A percentile compares a stretch with the other conserved stretches of the same genome.
These are phyloP conservation scores for Irpex sp. DNA, from an alignment of 1,284 basidiomycete genomes.

Conservation along the genomic window DNA sequence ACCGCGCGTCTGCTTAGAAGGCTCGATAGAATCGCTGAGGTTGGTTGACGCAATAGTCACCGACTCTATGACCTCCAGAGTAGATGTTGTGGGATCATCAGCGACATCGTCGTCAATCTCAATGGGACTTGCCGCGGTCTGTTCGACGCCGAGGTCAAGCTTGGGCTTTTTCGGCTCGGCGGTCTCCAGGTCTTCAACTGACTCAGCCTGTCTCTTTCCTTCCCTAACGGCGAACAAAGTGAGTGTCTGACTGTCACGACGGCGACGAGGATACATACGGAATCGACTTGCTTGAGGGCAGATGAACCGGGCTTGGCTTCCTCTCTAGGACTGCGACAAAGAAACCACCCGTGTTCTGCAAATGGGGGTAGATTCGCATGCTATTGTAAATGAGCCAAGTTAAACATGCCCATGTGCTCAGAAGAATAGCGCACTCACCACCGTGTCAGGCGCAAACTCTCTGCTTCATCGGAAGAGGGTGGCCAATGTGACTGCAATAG, in stretches of 20 bases:
- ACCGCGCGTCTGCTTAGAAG: slow-evolving; percentile 21
- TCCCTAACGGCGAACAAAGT: slow-evolving; percentile 24
- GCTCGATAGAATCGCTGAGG: slow-evolving; percentile 7
- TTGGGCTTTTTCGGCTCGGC: slow-evolving; percentile 48
- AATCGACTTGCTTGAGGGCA: slow-evolving; percentile 1
- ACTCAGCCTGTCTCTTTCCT: slow-evolving; percentile 47
- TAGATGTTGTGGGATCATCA: slow-evolving; percentile 15
- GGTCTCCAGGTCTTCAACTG: slow-evolving; percentile 32
- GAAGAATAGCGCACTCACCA: slow-evolving; percentile 48
- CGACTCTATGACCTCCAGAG: slow-evolving; percentile 9
- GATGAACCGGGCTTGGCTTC: slow-evolving; percentile 13
- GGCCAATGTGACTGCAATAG: slow-evolving; percentile 80
- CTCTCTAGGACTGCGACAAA: slow-evolving; percentile 89
- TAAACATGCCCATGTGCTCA: background rate
- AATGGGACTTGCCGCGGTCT: slow-evolving; percentile 10
- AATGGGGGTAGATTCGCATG: slow-evolving; percentile 88
- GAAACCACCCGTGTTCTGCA: slow-evolving; percentile 97
- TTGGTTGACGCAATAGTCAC: slow-evolving; percentile 1
- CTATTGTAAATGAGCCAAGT: slow-evolving; percentile 34
- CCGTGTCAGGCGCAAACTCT: slow-evolving; percentile 57
- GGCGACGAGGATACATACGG: slow-evolving; percentile 13
- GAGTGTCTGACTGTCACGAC: slow-evolving; percentile 19
- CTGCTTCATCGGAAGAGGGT: slow-evolving; percentile 50
- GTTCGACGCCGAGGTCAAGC: slow-evolving; percentile 26
- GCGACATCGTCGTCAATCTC: slow-evolving; percentile 16